A percentile compares a stretch with the other conserved stretches of the same genome.
phyloP scores from a whole-genome alignment of 129 eudicot genomes.

The Arctium minus region DNA sequence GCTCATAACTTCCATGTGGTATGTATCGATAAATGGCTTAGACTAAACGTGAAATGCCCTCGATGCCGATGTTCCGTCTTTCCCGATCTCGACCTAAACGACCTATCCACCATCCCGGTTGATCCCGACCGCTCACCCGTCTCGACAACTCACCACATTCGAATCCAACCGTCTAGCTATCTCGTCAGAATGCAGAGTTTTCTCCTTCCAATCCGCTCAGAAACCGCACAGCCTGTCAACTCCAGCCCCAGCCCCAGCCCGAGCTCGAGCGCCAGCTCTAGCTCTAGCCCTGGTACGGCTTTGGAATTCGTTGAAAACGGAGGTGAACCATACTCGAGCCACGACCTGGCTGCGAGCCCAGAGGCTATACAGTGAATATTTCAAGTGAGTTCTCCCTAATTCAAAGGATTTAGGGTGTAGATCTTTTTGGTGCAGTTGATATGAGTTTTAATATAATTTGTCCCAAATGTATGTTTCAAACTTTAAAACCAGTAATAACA shows the following conservation, averaged over 20 bases:
- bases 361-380: constrained; percentile 24
- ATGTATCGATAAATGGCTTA: constrained; percentile 97
- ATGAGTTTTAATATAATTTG: constrained; percentile 20
- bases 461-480: constrained; percentile 18
- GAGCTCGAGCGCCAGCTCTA: background rate
- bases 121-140: constrained; percentile 51
- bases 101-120: constrained; percentile 50
- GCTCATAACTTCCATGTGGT: constrained; percentile 94
- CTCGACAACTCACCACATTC: constrained; percentile 48
- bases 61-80: constrained; percentile 90
- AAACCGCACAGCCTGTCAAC: constrained; percentile 29
- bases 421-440: constrained; percentile 15
- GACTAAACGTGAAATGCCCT: constrained; percentile 83
- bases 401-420: background rate
- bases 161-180: constrained; percentile 65
- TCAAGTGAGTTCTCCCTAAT: background rate
- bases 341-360: background rate
- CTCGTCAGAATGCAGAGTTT: constrained; percentile 66
- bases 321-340: constrained; percentile 24
- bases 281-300: constrained; percentile 11
- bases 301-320: constrained; percentile 47
- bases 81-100: constrained; percentile 68
- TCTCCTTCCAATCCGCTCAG: constrained; percentile 53
- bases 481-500: constrained; percentile 13
- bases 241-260: constrained; percentile 32